A percentile compares a stretch with the other conserved stretches of the same genome.
These are phyloP conservation scores for Nakazawaea ishiwadae DNA, from an alignment of 805 yeast species.

Conservation along the genomic window DNA sequence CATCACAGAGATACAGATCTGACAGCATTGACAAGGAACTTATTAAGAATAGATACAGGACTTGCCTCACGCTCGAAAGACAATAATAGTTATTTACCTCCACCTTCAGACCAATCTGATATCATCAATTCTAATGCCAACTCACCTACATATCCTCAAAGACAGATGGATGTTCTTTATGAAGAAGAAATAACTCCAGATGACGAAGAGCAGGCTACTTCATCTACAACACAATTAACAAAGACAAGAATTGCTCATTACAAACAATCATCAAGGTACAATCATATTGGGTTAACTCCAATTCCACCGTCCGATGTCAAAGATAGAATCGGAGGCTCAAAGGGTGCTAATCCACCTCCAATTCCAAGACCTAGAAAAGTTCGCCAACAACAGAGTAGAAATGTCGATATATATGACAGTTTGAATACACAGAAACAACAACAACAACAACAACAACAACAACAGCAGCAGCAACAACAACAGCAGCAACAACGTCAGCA, in stretches of 20 bases:
- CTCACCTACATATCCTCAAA: not conserved
- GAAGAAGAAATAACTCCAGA: constrained; percentile 8
- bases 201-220: not conserved
- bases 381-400: not conserved
- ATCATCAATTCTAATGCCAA: constrained; percentile 12
- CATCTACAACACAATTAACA: not conserved
- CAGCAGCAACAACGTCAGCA: not conserved
- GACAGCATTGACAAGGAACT: too few species aligned
- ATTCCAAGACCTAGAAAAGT: constrained; percentile 10
- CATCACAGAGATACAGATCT: not conserved
- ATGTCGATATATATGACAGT: constrained; percentile 8
- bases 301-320: not conserved
- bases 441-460: not conserved
- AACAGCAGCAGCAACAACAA: not conserved
- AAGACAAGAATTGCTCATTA: constrained; percentile 4
- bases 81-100: constrained; percentile 1
- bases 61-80: not conserved
- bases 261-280: constrained; percentile 8
- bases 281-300: constrained; percentile 8
- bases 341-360: constrained; percentile 3
- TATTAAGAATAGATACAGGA: not conserved
- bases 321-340: not conserved
- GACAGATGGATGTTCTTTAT: constrained; percentile 12
- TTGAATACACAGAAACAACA: not conserved
- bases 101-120: constrained; percentile 5